Evolutionary conservation across 2,329 filamentous ascomycete species (phyloP).

Genomic region (Epichloe sylvatica): DNA sequence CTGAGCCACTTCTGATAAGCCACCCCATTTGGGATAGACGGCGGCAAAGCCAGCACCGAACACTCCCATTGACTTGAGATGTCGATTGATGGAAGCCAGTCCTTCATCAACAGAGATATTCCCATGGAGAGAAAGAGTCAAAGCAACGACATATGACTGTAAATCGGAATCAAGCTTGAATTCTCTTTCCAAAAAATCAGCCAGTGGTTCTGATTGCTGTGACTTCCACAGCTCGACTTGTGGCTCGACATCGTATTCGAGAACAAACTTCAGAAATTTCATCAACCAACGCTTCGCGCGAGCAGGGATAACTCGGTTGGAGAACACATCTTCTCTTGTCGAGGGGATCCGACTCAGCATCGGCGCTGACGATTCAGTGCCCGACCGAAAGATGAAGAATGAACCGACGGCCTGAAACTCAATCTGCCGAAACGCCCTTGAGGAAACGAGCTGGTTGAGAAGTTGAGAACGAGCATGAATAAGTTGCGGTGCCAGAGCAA

Average conservation of each 20-base stretch:
- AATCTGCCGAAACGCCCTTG: slow-evolving; percentile 73
- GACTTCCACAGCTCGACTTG: slow-evolving; percentile 45
- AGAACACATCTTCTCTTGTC: slow-evolving; percentile 83
- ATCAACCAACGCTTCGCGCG: slow-evolving; percentile 77
- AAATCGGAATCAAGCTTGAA: slow-evolving; percentile 57
- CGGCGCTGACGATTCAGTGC: slow-evolving; percentile 15
- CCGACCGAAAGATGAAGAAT: slow-evolving; percentile 61
- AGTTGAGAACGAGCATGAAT: slow-evolving; percentile 73
- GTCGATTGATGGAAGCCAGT: slow-evolving; percentile 58
- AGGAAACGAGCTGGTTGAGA: slow-evolving; percentile 71
- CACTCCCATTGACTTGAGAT: slow-evolving; percentile 73
- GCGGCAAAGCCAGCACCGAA: slow-evolving; percentile 84
- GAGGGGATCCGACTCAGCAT: slow-evolving; percentile 63
- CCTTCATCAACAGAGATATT: slow-evolving; percentile 51
- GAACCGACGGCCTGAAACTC: slow-evolving; percentile 89
- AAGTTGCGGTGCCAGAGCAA: slow-evolving; percentile 74
- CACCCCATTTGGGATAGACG: slow-evolving; percentile 86
- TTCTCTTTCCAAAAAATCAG: slow-evolving; percentile 42
- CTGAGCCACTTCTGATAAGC: slow-evolving; percentile 76
- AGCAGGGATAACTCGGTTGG: slow-evolving; percentile 58
- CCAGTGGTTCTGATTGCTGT: slow-evolving; percentile 40
- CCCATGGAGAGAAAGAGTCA: slow-evolving; percentile 60
- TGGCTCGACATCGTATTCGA: slow-evolving; percentile 49
- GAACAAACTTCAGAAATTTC: slow-evolving; percentile 85
- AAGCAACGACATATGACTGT: slow-evolving; percentile 45